Evolutionary conservation across 805 yeast genomes (phyloP).

Genomic region (Kuraishia hungarica): DNA sequence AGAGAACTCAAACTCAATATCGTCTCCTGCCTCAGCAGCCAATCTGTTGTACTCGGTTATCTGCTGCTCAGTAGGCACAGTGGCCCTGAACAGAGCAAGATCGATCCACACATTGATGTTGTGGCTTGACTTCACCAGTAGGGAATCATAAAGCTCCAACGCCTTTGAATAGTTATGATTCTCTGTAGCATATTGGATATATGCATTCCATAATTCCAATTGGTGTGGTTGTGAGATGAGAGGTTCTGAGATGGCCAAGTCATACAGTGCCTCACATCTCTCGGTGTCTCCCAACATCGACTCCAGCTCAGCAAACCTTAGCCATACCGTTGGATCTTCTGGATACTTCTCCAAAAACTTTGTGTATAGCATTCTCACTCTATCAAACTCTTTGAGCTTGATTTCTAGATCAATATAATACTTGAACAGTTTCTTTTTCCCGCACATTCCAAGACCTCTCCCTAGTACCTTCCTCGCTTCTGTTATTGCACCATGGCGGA

Average conservation of each 20-base stretch:
- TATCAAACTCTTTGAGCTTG: constrained; percentile 65
- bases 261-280: constrained; percentile 56
- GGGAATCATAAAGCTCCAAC: constrained; percentile 36
- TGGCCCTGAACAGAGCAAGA: constrained; percentile 63
- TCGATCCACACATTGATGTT: constrained; percentile 47
- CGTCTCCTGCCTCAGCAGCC: constrained; percentile 16
- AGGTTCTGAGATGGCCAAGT: constrained; percentile 25
- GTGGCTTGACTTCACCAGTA: constrained; percentile 22
- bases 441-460: constrained; percentile 57
- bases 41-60: constrained; percentile 22
- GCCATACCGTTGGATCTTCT: constrained; percentile 37
- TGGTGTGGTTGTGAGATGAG: constrained; percentile 5
- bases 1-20: constrained; percentile 38
- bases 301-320: constrained; percentile 64
- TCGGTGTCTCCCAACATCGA: constrained; percentile 55
- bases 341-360: constrained; percentile 49
- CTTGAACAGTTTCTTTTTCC: constrained; percentile 49
- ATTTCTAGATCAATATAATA: constrained; percentile 64
- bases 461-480: constrained; percentile 67
- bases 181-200: constrained; percentile 55
- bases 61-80: constrained; percentile 51
- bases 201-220: constrained; percentile 15
- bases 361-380: constrained; percentile 68
- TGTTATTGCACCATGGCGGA: constrained; percentile 45
- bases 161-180: constrained; percentile 49